Conservation (phyloP, 192 early-diverging fungal species). For the Thamnidium elegans region DNA sequence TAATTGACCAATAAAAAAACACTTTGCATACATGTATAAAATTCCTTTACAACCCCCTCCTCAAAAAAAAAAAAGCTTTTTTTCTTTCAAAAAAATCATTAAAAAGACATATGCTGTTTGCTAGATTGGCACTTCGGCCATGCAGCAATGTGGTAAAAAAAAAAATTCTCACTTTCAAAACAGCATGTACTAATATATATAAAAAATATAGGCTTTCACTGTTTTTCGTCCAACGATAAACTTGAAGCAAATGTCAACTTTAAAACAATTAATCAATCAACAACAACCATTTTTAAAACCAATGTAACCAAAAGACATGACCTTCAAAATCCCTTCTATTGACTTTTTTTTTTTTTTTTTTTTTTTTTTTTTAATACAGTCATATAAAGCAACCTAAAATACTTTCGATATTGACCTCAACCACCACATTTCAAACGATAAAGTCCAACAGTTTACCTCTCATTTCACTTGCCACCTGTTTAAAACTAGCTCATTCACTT, state of each 20-base stretch:
- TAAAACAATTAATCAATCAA: no score
- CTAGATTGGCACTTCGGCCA: conserved; percentile 5
- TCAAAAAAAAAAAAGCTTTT: neutral
- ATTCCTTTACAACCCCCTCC: no score
- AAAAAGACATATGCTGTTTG: neutral
- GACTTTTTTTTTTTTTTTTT: no score
- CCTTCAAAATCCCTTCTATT: neutral
- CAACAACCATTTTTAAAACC: neutral
- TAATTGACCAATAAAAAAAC: no score
- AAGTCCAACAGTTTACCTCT: neutral
- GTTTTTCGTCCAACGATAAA: neutral
- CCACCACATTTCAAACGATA: no score
- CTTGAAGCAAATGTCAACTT: no score
- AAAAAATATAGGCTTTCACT: neutral
- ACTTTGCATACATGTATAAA: no score
- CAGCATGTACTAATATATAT: neutral
- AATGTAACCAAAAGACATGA: neutral
- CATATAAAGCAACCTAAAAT: no score
- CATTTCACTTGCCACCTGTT: neutral
- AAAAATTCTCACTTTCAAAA: neutral
- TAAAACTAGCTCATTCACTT: neutral
- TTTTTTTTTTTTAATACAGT: no score
- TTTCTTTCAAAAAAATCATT: neutral
- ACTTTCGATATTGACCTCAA: no score
- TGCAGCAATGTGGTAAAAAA: conserved; percentile 1